phyloP scores from a whole-genome alignment of 495 filamentous ascomycete genomes.

The Thozetella sp. region DNA sequence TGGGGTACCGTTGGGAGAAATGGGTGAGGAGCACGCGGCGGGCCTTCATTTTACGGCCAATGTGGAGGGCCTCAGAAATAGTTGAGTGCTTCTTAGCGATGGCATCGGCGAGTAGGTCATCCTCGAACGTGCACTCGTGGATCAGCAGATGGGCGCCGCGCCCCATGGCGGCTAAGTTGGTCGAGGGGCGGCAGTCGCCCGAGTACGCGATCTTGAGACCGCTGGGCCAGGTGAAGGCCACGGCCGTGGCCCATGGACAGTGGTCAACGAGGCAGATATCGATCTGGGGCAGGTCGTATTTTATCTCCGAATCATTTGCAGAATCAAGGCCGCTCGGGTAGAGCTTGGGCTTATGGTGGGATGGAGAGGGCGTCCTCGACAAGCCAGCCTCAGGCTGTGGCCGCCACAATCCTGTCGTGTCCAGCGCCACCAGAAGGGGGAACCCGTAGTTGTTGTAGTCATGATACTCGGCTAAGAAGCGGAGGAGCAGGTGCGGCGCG shows the following conservation, averaged over 20 bases:
- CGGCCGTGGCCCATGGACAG: constrained; percentile 76
- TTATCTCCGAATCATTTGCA: constrained; percentile 5
- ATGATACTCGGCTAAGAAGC: constrained; percentile 78
- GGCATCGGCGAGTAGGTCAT: constrained; percentile 77
- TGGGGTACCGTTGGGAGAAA: constrained; percentile 95
- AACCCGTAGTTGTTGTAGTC: constrained; percentile 77
- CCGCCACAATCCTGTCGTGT: constrained; percentile 33
- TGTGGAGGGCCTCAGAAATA: constrained; percentile 75
- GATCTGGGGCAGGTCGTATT: constrained; percentile 47
- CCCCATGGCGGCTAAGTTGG: constrained; percentile 69
- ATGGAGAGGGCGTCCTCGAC: constrained; percentile 5
- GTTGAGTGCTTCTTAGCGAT: constrained; percentile 90
- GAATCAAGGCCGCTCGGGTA: background rate
- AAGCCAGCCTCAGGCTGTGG: no score
- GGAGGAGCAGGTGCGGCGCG: constrained; percentile 51
- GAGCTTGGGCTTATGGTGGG: constrained; percentile 7
- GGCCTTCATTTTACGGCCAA: constrained; percentile 78
- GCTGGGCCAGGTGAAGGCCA: constrained; percentile 72
- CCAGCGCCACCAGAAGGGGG: constrained; percentile 34
- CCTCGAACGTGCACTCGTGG: constrained; percentile 95
- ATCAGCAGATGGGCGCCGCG: constrained; percentile 77
- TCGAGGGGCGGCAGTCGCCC: constrained; percentile 85
- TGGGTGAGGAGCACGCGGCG: constrained; percentile 81
- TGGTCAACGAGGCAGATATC: constrained; percentile 70
- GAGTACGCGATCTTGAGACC: constrained; percentile 90